Evolutionary conservation across 2,329 filamentous ascomycete species (phyloP), one percentile per base, ranked within the genome.

Genomic region (Colletotrichum sp.): DNA sequence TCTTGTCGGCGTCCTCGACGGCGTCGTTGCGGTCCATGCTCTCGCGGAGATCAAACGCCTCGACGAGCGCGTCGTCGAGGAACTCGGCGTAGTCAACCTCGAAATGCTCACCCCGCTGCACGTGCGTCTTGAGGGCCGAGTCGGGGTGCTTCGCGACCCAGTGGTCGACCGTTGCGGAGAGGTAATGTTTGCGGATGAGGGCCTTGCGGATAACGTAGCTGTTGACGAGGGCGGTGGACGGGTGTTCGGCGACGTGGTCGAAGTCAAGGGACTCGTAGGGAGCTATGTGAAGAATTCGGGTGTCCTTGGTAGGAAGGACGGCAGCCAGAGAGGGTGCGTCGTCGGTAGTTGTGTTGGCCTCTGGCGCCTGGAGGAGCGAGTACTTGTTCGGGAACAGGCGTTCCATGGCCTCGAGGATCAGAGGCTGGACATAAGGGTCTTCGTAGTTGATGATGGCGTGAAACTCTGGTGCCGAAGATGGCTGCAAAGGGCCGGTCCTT

Each of bases 21-120:
- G 74, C 78, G 8, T 77, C 75, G 80, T 98, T 98, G 62, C 88
- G 89, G 36, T 91, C 90, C 84, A 98, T 90, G 79, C 94, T 96
- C 72, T 95, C 95, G 24, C 93, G 90, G 68, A 99, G 86, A 81
- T 99, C 97, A 83, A 94, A 99, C 0, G 95, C 94, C 84, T 99
- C 97, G 3, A 98, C 89, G 9, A 99, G 87, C 1, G 97, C 95
- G 80, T 99, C 97, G 78, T 99, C 97, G 16, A 99, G 87, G 81
- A 99, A 99, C 86, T 99, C 97, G 2, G 96, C 96, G 82, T 97
- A 99, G 84, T 99, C 97, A 9, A 99, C 90, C 85, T 99, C 97
- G 79, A 99, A 98, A 57, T 95, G 92, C 78, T 98, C 95, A 59
- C 92, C 92, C 3, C 93, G 91, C 83, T 95, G 95, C 71, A 98